phyloP scores from a whole-genome alignment of 306 rosid species.

The Malus orientalis region DNA sequence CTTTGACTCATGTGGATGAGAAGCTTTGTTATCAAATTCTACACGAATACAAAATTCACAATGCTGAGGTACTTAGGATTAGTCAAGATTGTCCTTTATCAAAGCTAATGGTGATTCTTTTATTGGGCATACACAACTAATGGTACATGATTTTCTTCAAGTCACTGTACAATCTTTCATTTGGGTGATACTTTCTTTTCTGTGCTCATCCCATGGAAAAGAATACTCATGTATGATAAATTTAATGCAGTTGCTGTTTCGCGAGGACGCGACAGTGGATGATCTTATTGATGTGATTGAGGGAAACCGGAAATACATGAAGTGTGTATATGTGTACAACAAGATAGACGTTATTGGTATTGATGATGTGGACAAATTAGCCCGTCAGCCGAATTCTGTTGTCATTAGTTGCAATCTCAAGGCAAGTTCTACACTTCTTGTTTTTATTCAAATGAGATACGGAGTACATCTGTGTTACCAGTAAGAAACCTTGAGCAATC shows the following conservation, averaged over 20 bases:
- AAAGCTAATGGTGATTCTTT: background rate
- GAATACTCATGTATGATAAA: background rate
- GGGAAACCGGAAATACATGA: constrained; percentile 99
- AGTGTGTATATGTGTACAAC: constrained; percentile 94
- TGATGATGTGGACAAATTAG: constrained; percentile 92
- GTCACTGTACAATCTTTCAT: background rate
- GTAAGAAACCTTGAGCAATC: background rate
- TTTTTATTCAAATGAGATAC: background rate
- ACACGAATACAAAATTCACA: constrained; percentile 98
- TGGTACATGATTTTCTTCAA: background rate
- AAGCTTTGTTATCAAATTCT: constrained; percentile 97
- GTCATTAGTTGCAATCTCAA: constrained; percentile 94
- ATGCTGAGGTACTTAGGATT: constrained; percentile 73
- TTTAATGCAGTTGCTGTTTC: constrained; percentile 72
- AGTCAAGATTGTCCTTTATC: background rate
- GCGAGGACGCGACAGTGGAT: constrained; percentile 97
- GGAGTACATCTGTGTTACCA: background rate
- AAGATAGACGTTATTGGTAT: constrained; percentile 96
- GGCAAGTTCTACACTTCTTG: constrained; percentile 38
- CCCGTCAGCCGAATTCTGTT: constrained; percentile 88
- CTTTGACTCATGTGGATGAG: constrained; percentile 94
- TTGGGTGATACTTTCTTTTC: background rate
- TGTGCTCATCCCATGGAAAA: background rate
- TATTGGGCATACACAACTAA: background rate
- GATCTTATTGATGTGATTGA: constrained; percentile 98